Evolutionary conservation across 2,329 filamentous ascomycete genomes (phyloP).

Genomic region (Ampelomyces quisqualis): DNA sequence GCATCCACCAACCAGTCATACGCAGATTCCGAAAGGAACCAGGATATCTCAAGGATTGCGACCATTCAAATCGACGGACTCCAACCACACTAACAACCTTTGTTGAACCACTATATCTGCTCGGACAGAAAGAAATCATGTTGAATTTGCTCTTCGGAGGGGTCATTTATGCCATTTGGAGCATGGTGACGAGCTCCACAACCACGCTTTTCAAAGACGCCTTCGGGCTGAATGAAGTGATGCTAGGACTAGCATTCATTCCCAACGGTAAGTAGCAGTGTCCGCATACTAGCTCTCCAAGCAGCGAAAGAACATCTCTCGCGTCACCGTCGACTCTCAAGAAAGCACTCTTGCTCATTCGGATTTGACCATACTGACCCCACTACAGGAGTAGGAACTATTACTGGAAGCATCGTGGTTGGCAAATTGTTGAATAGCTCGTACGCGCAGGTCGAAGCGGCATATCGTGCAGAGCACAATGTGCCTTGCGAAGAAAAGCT

Average conservation of each 20-base stretch:
- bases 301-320: not conserved
- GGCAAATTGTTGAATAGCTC: conserved; percentile 49
- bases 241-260: conserved; percentile 48
- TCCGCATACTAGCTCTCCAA: not conserved
- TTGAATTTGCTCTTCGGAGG: conserved; percentile 48
- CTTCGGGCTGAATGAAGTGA: conserved; percentile 44
- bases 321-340: not conserved
- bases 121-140: conserved; percentile 45
- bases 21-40: not conserved
- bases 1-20: conserved; percentile 31
- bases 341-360: not conserved
- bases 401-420: conserved; percentile 46
- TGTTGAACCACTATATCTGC: conserved; percentile 43
- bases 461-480: conserved; percentile 22
- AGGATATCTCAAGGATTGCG: conserved; percentile 2
- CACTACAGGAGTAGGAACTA: conserved; percentile 39
- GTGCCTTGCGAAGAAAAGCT: not conserved
- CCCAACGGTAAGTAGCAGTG: conserved; percentile 34
- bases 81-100: conserved; percentile 41
- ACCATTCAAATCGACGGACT: conserved; percentile 2
- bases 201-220: conserved; percentile 43
- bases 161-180: conserved; percentile 52
- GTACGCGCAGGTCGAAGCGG: conserved; percentile 38
- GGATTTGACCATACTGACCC: not conserved
- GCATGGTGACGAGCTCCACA: conserved; percentile 52